Percentiles rank a stretch among this genome's conserved stretches.
Evolutionary conservation across 1,284 basidiomycete genomes (phyloP).

Genomic region (Pseudozyma pruni): DNA sequence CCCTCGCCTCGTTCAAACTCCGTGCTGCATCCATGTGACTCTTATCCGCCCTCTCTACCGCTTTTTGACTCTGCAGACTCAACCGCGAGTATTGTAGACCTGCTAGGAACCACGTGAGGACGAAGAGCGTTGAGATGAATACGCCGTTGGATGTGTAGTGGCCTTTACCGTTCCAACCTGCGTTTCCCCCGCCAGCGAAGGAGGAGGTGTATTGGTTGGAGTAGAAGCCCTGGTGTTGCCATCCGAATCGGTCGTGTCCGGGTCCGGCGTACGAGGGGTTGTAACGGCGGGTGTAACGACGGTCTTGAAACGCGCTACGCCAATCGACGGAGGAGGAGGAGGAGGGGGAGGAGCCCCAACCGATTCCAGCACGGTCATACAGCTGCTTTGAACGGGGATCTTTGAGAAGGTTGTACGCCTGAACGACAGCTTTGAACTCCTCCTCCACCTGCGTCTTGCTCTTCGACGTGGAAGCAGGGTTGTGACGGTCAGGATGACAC

Average conservation of each 20-base stretch:
- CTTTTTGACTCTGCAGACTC: conserved; percentile 34
- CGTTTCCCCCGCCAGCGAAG: background rate
- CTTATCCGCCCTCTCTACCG: conserved; percentile 29
- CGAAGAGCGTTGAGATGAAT: conserved; percentile 36
- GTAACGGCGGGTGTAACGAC: conserved; percentile 20
- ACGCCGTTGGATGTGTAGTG: conserved; percentile 35
- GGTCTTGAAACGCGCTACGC: conserved; percentile 20
- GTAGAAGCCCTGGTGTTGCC: conserved; percentile 37
- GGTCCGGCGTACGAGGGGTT: conserved; percentile 1
- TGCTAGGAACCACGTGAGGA: conserved; percentile 47
- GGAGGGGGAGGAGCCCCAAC: conserved; percentile 30
- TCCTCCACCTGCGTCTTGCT: conserved; percentile 34
- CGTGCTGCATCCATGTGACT: conserved; percentile 31
- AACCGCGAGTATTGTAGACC: conserved; percentile 40
- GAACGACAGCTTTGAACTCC: conserved; percentile 50
- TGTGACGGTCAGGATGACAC: conserved; percentile 57
- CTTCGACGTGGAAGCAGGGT: conserved; percentile 1
- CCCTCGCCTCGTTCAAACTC: conserved; percentile 24
- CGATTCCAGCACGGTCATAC: conserved; percentile 46
- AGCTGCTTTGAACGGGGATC: conserved; percentile 23
- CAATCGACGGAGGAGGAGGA: background rate
- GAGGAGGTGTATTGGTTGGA: conserved; percentile 15
- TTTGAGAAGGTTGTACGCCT: conserved; percentile 55
- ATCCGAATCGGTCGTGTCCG: conserved; percentile 40
- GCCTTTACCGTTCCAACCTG: conserved; percentile 39